Base-by-base conservation (phyloP, 495 filamentous ascomycete species). In the Pseudoneurospora amorphoporcata region DNA sequence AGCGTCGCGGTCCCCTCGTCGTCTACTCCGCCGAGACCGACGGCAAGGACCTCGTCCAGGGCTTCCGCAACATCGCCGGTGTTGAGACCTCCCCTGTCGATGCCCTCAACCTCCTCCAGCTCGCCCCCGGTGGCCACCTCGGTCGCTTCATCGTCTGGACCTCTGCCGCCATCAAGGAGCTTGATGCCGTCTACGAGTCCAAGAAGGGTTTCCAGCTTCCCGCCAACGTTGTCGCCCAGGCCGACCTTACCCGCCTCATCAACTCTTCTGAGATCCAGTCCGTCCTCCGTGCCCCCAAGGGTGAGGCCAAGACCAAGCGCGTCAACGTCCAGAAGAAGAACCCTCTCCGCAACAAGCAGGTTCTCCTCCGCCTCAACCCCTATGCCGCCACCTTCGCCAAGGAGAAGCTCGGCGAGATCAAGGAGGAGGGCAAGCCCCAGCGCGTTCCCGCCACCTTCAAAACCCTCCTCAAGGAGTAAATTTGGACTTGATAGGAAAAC, bases 101-200 rank as follows among this genome's bases (percentile, higher is more conserved):
- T 86, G 87, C 93, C 73, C 90, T 99, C 78, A 99, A 99, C 89
- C 95, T 99, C 79, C 92, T 99, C 82, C 95, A 98, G 87, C 92
- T 99, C 81, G 95, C 95, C 75, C 95, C 95, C 73, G 95, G 95
- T 88, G 95, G 95, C 79, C 95, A 99, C 86, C 92, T 99, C 81
- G 95, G 95, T 79, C 96, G 95, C 81, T 99, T 99, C 90, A 88
- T 98, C 84, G 88, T 99, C 88, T 99, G 95, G 95, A 95, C 95
- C 77, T 97, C 96, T 72, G 88, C 93, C 74, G 95, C 95, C 70
- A 98, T 99, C 88, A 88, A 93, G 84, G 92, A 95, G 74, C 92
- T 99, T 73, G 94, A 98, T 86, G 87, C 87, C 82, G 91, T 99
- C 89, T 99, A 98, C 87, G 95, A 96, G 79, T 91, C 90, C 80